A percentile compares a stretch with the other conserved stretches of the same genome.
Evolutionary conservation across 2,329 filamentous ascomycete species (phyloP).

Genomic region (Botryotinia narcissicola): DNA sequence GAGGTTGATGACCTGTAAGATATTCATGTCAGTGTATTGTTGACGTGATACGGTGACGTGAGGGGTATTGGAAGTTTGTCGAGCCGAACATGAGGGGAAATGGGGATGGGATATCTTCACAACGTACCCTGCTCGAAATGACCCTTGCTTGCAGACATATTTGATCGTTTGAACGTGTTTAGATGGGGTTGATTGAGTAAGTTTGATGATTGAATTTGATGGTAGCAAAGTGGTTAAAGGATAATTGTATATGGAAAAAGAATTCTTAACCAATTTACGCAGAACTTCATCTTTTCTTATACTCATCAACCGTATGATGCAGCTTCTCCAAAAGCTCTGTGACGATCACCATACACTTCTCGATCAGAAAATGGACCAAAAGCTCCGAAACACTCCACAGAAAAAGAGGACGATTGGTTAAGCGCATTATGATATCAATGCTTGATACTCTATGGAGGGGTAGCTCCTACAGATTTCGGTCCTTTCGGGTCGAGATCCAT

Average conservation of each 20-base stretch:
- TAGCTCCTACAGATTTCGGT: not conserved
- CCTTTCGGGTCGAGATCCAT: not conserved
- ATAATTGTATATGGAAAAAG: conserved; percentile 25
- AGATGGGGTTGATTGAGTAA: conserved; percentile 24
- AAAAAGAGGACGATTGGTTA: not conserved
- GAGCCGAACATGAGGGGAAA: not conserved
- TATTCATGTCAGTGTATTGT: not conserved
- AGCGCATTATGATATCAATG: not conserved
- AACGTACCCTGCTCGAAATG: conserved; percentile 40
- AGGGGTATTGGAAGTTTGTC: not conserved
- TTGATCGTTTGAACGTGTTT: conserved; percentile 21
- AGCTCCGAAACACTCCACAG: conserved; percentile 10
- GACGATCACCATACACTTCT: not conserved
- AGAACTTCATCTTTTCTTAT: conserved; percentile 30
- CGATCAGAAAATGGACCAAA: conserved; percentile 5
- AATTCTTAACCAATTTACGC: conserved; percentile 32
- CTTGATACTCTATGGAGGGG: conserved; percentile 5
- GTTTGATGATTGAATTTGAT: not conserved
- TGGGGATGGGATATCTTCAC: not conserved
- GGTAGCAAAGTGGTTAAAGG: not conserved
- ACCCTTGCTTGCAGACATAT: conserved; percentile 34
- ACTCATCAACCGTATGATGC: not conserved
- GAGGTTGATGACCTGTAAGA: conserved; percentile 47
- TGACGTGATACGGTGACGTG: not conserved
- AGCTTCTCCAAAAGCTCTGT: not conserved